Conservation (phyloP, 352 stramenopile genomes). For the Globisporangium heterothallicum region DNA sequence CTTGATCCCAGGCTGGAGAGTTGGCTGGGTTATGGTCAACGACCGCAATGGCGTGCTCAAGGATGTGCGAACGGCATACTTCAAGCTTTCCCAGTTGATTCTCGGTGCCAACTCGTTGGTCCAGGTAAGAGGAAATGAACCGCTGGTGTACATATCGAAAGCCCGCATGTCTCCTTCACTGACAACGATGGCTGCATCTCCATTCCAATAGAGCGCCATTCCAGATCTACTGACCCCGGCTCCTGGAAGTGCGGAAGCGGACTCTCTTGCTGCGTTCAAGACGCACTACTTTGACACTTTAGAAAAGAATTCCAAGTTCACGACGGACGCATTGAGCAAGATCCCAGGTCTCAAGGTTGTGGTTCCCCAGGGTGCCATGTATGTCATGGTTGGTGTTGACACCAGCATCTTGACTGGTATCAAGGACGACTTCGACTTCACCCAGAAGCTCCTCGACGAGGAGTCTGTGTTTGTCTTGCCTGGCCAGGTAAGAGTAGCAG, state of each 20-base stretch:
- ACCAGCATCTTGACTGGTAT: slow-evolving; percentile 70
- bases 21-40: slow-evolving; percentile 95
- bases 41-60: slow-evolving; percentile 77
- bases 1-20: slow-evolving; percentile 92
- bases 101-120: slow-evolving; percentile 90
- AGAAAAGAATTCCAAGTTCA: slow-evolving; percentile 85
- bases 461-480: slow-evolving; percentile 95
- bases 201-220: slow-evolving; percentile 54
- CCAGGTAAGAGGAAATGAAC: slow-evolving; percentile 28
- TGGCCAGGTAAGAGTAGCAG: slow-evolving; percentile 63
- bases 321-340: slow-evolving; percentile 56
- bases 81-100: slow-evolving; percentile 91
- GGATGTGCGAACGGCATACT: slow-evolving; percentile 85
- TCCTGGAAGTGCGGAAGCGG: slow-evolving; percentile 48
- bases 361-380: slow-evolving; percentile 93
- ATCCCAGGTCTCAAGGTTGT: slow-evolving; percentile 87
- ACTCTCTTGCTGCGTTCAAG: slow-evolving; percentile 78
- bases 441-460: slow-evolving; percentile 91
- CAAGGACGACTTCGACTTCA: slow-evolving; percentile 91
- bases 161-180: neutral
- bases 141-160: neutral
- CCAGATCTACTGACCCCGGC: slow-evolving; percentile 74
- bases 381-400: slow-evolving; percentile 88
- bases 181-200: neutral
- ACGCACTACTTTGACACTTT: slow-evolving; percentile 74